phyloP scores from a whole-genome alignment of 1,284 basidiomycete genomes.

The Golubevia sp. region DNA sequence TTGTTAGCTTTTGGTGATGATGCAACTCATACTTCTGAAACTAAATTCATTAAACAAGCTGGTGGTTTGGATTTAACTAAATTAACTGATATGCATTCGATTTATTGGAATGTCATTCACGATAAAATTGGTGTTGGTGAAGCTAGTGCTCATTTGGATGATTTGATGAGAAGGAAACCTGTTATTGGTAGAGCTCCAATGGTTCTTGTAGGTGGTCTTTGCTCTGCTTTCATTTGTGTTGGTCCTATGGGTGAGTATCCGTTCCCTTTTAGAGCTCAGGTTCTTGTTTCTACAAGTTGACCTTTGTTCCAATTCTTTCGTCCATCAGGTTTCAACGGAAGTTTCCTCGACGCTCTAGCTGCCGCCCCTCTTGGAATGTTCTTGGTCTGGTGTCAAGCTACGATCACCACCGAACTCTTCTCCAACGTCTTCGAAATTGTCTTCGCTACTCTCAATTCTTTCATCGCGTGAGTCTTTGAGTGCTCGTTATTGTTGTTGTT shows the following conservation, averaged over 20 bases:
- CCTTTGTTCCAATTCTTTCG: no score
- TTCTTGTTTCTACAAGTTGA: no score
- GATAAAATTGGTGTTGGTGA: conserved; percentile 81
- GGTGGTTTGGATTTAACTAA: conserved; percentile 78
- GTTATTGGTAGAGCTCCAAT: conserved; percentile 64
- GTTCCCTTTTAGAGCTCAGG: neutral
- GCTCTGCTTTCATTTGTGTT: conserved; percentile 73
- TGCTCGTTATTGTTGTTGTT: no score
- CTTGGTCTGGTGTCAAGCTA: conserved; percentile 64
- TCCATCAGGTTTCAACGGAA: conserved; percentile 65
- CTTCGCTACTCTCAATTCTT: conserved; percentile 77
- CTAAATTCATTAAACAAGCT: conserved; percentile 72
- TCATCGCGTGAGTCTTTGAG: conserved; percentile 70
- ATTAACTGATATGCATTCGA: conserved; percentile 73
- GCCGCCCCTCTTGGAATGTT: conserved; percentile 80
- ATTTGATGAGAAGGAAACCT: conserved; percentile 71
- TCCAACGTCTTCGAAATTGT: conserved; percentile 87
- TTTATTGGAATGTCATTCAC: conserved; percentile 88
- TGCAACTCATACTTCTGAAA: conserved; percentile 80
- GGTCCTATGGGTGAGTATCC: conserved; percentile 62
- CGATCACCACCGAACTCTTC: conserved; percentile 71
- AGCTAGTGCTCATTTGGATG: conserved; percentile 75
- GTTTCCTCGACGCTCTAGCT: conserved; percentile 78
- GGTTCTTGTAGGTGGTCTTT: conserved; percentile 78
- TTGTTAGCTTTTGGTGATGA: conserved; percentile 69